Evolutionary conservation across 441 rosid genomes (phyloP).

Genomic region (Adansonia rubrostipa): DNA sequence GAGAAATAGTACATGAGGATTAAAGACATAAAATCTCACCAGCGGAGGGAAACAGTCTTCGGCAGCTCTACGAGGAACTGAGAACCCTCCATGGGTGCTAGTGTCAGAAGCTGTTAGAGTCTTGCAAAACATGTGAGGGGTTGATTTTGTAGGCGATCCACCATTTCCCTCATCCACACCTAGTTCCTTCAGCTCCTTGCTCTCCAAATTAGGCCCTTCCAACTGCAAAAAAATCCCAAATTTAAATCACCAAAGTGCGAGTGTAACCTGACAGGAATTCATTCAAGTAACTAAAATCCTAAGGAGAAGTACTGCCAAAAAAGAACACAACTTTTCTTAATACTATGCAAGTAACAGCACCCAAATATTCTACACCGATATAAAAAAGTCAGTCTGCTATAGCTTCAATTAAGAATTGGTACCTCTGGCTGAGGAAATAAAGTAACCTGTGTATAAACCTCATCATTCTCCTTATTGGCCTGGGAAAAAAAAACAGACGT

Average conservation of each 20-base stretch:
- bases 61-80: constrained; percentile 98
- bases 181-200: constrained; percentile 41
- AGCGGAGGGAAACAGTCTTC: constrained; percentile 98
- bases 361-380: not conserved
- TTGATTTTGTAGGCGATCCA: constrained; percentile 60
- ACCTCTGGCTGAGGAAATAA: constrained; percentile 93
- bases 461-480: constrained; percentile 97
- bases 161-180: constrained; percentile 70
- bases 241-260: constrained; percentile 25
- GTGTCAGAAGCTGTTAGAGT: constrained; percentile 99
- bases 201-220: constrained; percentile 51
- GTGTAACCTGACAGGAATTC: not conserved
- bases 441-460: constrained; percentile 81
- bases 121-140: constrained; percentile 97
- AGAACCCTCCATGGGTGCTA: constrained; percentile 97
- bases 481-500: constrained; percentile 28
- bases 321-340: not conserved
- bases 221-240: constrained; percentile 45
- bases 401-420: constrained; percentile 24
- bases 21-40: constrained; percentile 43
- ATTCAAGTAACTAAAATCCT: constrained; percentile 13
- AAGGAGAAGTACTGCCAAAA: not conserved
- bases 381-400: not conserved
- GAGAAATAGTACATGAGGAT: constrained; percentile 22
- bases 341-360: not conserved